Evolutionary conservation across 805 yeast genomes (phyloP).

Genomic region (Zygosaccharomyces siamensis): DNA sequence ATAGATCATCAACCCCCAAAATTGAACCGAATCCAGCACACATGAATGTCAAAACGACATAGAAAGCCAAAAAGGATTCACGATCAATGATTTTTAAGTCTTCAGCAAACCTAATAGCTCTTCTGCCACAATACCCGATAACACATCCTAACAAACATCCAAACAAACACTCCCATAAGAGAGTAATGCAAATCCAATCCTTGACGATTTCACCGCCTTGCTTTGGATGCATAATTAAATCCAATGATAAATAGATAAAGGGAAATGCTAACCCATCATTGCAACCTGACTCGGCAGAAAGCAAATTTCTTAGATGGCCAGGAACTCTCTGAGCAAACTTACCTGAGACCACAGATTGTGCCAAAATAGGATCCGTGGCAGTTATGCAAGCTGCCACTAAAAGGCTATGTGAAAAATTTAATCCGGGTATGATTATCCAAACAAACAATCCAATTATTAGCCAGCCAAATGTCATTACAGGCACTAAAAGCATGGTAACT

Average conservation of each 20-base stretch:
- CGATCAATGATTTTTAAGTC: conserved; percentile 66
- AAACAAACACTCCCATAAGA: conserved; percentile 75
- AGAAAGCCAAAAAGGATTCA: conserved; percentile 83
- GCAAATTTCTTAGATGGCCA: conserved; percentile 79
- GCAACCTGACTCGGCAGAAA: conserved; percentile 82
- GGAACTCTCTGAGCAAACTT: conserved; percentile 88
- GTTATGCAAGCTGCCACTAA: conserved; percentile 83
- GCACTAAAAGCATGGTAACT: conserved; percentile 66
- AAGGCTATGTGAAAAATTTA: conserved; percentile 66
- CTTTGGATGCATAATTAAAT: conserved; percentile 61
- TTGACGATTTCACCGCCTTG: conserved; percentile 63
- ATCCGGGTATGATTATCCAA: conserved; percentile 70
- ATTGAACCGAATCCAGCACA: conserved; percentile 89
- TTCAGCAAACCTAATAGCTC: conserved; percentile 72
- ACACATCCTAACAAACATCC: conserved; percentile 71
- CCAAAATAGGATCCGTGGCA: conserved; percentile 92
- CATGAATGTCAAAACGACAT: conserved; percentile 72
- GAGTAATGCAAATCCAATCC: conserved; percentile 73
- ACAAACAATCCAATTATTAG: conserved; percentile 71
- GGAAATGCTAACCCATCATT: conserved; percentile 98
- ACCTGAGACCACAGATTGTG: conserved; percentile 91
- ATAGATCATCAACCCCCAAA: conserved; percentile 81
- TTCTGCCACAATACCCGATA: conserved; percentile 68
- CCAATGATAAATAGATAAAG: conserved; percentile 66
- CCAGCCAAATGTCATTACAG: conserved; percentile 93